Evolutionary conservation across 2,329 filamentous ascomycete species (phyloP).

Genomic region (Helotiales sp.): DNA sequence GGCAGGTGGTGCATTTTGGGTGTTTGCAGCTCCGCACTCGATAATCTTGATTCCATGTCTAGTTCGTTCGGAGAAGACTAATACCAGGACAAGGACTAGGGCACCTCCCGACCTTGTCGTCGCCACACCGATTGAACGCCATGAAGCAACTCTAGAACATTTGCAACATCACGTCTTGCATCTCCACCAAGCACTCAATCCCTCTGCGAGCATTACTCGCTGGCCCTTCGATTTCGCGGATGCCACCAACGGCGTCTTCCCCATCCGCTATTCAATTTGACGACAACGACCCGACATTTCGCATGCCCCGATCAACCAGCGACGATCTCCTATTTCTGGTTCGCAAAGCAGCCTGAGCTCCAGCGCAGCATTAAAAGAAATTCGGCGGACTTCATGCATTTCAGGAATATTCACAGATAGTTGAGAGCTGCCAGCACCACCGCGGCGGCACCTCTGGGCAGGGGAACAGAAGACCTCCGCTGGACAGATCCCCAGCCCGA

Average conservation of each 20-base stretch:
- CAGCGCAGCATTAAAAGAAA: background rate
- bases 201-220: background rate
- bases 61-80: background rate
- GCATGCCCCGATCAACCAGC: background rate
- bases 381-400: background rate
- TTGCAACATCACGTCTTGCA: no score
- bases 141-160: background rate
- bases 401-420: background rate
- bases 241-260: background rate
- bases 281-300: background rate
- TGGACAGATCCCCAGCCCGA: background rate
- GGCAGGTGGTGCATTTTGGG: background rate
- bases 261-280: background rate
- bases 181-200: background rate
- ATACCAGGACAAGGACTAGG: constrained; percentile 6
- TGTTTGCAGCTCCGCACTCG: no score
- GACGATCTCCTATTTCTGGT: background rate
- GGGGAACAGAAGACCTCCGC: background rate
- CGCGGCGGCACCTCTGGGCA: background rate
- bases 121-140: background rate
- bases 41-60: background rate
- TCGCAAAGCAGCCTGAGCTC: background rate
- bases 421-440: constrained; percentile 1
- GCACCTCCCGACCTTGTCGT: background rate
- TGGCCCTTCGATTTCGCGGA: background rate